Conservation (phyloP, 1,139 yeast genomes). For the Torulaspora pretoriensis region DNA sequence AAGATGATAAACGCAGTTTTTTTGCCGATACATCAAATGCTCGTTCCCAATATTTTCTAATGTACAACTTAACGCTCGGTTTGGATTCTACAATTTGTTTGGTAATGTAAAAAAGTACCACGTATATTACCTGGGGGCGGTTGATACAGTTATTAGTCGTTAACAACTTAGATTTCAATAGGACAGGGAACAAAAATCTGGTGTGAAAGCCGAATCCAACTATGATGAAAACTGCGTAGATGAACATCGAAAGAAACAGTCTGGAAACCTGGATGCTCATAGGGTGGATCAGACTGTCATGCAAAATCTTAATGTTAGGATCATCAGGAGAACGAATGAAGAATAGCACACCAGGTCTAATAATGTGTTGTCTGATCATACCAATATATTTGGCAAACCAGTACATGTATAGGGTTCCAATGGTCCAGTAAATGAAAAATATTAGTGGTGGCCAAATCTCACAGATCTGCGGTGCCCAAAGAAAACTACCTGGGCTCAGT, state of each 20-base stretch:
- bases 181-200: conserved; percentile 41
- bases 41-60: conserved; percentile 55
- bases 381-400: conserved; percentile 82
- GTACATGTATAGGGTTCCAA: conserved; percentile 85
- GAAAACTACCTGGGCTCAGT: conserved; percentile 32
- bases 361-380: conserved; percentile 65
- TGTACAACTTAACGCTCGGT: conserved; percentile 36
- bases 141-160: conserved; percentile 21
- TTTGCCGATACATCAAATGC: conserved; percentile 57
- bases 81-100: conserved; percentile 27
- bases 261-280: conserved; percentile 67
- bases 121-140: conserved; percentile 5
- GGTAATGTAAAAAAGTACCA: conserved; percentile 19
- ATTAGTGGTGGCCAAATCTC: conserved; percentile 26
- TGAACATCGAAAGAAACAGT: conserved; percentile 68
- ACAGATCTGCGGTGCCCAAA: conserved; percentile 23
- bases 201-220: conserved; percentile 63
- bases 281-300: conserved; percentile 80
- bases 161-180: conserved; percentile 28
- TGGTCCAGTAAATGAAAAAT: conserved; percentile 54
- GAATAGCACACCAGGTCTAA: conserved; percentile 84
- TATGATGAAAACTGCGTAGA: conserved; percentile 68
- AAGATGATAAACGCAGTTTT: conserved; percentile 68
- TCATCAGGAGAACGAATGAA: conserved; percentile 94
- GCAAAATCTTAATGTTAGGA: conserved; percentile 82